Base-by-base conservation (phyloP, 2,329 filamentous ascomycete genomes). In the Acarospora socialis region DNA sequence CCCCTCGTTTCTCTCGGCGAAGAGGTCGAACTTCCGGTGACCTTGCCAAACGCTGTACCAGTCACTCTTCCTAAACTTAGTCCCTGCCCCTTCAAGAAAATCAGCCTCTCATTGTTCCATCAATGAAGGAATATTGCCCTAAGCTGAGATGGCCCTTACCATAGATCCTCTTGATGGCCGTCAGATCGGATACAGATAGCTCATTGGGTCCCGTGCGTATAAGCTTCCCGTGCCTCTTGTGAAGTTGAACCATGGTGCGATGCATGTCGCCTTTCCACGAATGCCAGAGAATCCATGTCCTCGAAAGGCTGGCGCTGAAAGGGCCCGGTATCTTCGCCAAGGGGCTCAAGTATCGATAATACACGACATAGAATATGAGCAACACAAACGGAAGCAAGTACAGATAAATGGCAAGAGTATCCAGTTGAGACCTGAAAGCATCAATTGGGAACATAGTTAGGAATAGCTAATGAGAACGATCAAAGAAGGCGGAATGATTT, bases 11-110 rank as follows among this genome's bases (percentile, higher is more conserved):
- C 49, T 41, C 28, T 57, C 56, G 7, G 50, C 46, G 37, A 60
- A 61, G 3, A 61, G 46, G 30, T 57, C 52, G 25, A 55, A 52
- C 32, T 52, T 52, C 5, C 54, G 48, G 21, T 50, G 48, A 10
- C 50, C 55, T 43, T 58, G 55, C 48, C 45, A 57, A 19, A 52
- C 51, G 12, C 35, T 40, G 36, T 65, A 63, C 50, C 53, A 62
- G 3, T 47, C 38, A 2, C 47, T 51, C 37, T 65, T 64, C 3
- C 48, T 38, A 29, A 58, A 63, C 4, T 52, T 53, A 15, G 53
- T 51, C 1, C 57, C 57, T 4, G 57, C 50, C n/a, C 46, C 46
- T 46, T 23, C 8, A 34, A 27, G 27, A 22, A 10, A 10, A n/a
- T 36, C n/a, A n/a, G n/a, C n/a, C n/a, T n/a, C n/a, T n/a, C n/a